Evolutionary conservation across 2,329 filamentous ascomycete genomes (phyloP), one percentile per base, ranked within the genome.

Genomic region (Lachnellula subtilissima): DNA sequence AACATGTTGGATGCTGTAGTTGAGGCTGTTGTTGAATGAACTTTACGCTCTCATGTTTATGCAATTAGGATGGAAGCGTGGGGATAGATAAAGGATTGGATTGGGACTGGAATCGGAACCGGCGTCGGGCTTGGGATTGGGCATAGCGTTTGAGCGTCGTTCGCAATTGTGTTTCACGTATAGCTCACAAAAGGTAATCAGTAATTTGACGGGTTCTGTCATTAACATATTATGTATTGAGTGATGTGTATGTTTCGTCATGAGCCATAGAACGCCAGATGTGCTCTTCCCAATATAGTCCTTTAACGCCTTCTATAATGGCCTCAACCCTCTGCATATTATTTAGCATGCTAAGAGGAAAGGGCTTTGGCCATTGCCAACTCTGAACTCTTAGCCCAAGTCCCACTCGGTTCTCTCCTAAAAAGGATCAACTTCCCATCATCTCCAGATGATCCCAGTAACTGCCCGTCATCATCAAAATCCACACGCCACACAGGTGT

Each of bases 401-500:
- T 39, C 1, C 67, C 67, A 55, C 57, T 65, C 5, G 66, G 66
- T 39, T 67, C 64, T 70, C 85, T 82, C 14, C 83, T 77, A 67
- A 84, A 86, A 59, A 83, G 82, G 64, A 84, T 72, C 56, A 87
- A 67, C 68, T 78, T 82, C 11, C 87, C 89, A 69, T 92, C 88
- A 61, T 93, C 89, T 3, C 88, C 88, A 1, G 88, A 88, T 42
- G 85, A 88, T 1, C 88, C 84, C 7, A 93, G 74, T 12, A 92
- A 79, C 70, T 90, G 87, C 4, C 87, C 87, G 74, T 84, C 78
- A 53, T 81, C 79, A 64, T 85, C 83, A 64, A 91, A 93, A 1
- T 81, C 81, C 2, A 92, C 84, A 22, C 87, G 77, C 88, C 88
- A 93, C 1, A 91, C 86, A 1, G 87, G 87, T 17, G 83, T 85